Evolutionary conservation across 2,329 filamentous ascomycete genomes (phyloP), one percentile per base, ranked within the genome.

Genomic region (Cladophialophora bantiana): DNA sequence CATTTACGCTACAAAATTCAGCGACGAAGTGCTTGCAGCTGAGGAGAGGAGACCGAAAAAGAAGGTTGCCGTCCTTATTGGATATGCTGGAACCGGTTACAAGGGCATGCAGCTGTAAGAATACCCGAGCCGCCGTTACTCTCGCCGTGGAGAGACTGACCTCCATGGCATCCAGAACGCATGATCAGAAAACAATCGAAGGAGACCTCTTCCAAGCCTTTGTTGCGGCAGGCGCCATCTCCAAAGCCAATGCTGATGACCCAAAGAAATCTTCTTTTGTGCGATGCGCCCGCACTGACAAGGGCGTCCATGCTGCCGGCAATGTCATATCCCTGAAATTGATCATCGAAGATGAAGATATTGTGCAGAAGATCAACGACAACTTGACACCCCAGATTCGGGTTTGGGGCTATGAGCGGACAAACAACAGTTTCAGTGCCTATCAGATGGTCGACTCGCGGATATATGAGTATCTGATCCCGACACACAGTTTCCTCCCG

Each of bases 381-480:
- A 83, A 91, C 64, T 84, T 99, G 48, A 91, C 90, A 1, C 86
- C 90, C 3, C 95, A 99, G 81, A 99, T 99, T 71, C 88, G 95
- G 59, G 86, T 99, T 2, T 99, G 95, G 95, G 95, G 93, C 3
- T 93, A 97, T 68, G 89, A 96, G 78, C 85, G 93, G 59, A 96
- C 94, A 0, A 94, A 90, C 76, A 94, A 94, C 71, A 88, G 89
- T 72, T 99, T 98, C 83, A 97, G 92, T 78, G 94, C 92, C 79
- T 99, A 99, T 79, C 91, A 96, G 76, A 87, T 92, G 64, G 97
- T 94, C 79, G 95, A 99, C 79, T 97, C 93, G 32, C 86, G 95
- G 72, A 96, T 94, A 85, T 99, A 99, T 80, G 95, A 99, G 81
- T 99, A 99, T 77, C 83, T 99, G 60, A 92, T 99, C 78, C 95